Conservation (phyloP, 2,329 filamentous ascomycete species). For the Fusarium abutilonis region DNA sequence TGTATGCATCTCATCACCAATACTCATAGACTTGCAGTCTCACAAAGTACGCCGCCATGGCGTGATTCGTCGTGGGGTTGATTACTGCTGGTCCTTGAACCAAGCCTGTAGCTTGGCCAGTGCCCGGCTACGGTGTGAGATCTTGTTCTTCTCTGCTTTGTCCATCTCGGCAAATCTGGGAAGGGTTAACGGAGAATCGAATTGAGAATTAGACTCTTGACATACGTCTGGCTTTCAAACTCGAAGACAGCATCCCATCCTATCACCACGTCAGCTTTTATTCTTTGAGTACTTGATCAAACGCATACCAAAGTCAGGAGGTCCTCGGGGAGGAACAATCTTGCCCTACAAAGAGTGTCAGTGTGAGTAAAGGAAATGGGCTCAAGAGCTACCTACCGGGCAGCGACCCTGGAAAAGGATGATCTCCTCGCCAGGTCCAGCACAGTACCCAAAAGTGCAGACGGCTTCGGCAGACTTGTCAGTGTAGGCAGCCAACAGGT, state of each 20-base stretch:
- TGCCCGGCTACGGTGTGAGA: constrained; percentile 92
- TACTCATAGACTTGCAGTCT: constrained; percentile 27
- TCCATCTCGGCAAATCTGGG: constrained; percentile 91
- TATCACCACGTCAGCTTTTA: constrained; percentile 50
- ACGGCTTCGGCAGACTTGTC: constrained; percentile 94
- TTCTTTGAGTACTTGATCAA: not conserved
- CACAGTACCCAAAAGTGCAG: constrained; percentile 93
- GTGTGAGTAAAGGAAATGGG: not conserved
- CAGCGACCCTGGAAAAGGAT: constrained; percentile 93
- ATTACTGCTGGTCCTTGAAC: constrained; percentile 63
- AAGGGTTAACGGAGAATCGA: constrained; percentile 20
- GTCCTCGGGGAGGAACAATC: constrained; percentile 86
- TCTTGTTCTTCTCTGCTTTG: constrained; percentile 84
- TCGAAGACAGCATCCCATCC: constrained; percentile 98
- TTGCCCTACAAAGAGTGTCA: constrained; percentile 62
- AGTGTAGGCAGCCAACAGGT: constrained; percentile 85
- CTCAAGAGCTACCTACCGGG: constrained; percentile 61
- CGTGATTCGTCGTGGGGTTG: not conserved
- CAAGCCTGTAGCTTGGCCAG: constrained; percentile 85
- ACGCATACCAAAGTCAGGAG: constrained; percentile 77
- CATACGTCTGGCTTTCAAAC: constrained; percentile 84
- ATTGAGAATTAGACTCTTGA: constrained; percentile 8
- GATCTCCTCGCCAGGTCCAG: constrained; percentile 83
- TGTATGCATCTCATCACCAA: not conserved
- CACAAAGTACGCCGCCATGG: constrained; percentile 27